phyloP scores from a whole-genome alignment of 2,329 filamentous ascomycete species.

The Colletotrichum sp. region DNA sequence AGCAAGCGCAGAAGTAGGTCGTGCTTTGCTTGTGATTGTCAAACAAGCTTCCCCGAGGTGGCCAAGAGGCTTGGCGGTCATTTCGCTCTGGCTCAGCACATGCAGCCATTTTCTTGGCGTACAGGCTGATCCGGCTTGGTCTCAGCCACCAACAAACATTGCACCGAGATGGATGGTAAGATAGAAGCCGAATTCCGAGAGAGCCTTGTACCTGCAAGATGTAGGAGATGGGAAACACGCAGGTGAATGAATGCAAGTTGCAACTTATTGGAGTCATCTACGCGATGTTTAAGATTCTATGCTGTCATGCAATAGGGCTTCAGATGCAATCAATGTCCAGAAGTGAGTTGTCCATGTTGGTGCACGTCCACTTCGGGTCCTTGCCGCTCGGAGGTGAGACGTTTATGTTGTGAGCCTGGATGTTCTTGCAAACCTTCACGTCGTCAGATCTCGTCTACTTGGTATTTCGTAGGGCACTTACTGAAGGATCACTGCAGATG shows the following conservation, averaged over 20 bases:
- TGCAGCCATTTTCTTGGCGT: background rate
- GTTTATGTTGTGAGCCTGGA: background rate
- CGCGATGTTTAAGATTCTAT: background rate
- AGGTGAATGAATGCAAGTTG: background rate
- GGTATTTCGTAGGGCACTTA: background rate
- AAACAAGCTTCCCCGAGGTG: background rate
- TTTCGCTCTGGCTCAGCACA: background rate
- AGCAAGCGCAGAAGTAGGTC: background rate
- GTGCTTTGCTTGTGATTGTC: background rate
- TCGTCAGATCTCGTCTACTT: background rate
- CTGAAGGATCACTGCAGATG: background rate
- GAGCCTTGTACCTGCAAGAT: background rate
- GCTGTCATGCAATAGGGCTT: background rate
- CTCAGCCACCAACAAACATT: background rate
- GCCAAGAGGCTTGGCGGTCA: background rate
- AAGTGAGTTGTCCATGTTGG: background rate
- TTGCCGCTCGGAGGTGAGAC: background rate
- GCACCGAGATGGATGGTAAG: background rate
- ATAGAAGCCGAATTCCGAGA: background rate
- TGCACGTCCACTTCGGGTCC: background rate
- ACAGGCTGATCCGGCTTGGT: constrained; percentile 6
- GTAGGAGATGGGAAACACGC: accelerated
- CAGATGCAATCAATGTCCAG: background rate
- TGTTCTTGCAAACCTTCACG: background rate
- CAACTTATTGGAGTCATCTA: background rate